Evolutionary conservation across 805 yeast genomes (phyloP), one percentile per base, ranked within the genome.

Genomic region (Teunomyces barrocoloradensis): DNA sequence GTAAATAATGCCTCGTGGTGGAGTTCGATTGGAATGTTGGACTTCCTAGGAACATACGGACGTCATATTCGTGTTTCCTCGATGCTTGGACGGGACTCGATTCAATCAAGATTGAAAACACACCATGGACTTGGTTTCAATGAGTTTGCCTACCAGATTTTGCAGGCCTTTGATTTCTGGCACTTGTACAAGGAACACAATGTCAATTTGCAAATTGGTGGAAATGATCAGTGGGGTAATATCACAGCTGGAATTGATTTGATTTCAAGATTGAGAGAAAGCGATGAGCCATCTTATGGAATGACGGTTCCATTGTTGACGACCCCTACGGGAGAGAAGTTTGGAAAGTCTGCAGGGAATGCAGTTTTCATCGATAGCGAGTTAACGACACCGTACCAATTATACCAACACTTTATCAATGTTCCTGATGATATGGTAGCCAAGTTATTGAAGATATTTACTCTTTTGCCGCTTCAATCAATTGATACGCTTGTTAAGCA

Each of bases 221-320:
- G 99, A 5, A 90, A 87, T 61, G 99, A 94, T 63, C 99, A 94
- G 66, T 94, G 97, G 90, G 99, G 99, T 1, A 94, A 94, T 59
- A 94, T 94, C 49, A 89, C 96, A 1, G 97, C 98, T 0, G 99
- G 99, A 0, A 79, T 88, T 34, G 99, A 94, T 58, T 74, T 94
- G 48, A 89, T 91, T 34, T 74, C 85, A 1, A 71, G 96, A 52
- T 62, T 87, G 55, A 42, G 42, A 11, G 32, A 25, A 13, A 48
- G 48, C 15, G 46, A 38, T 7, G 46, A 33, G 9, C 48, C 54
- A 18, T 13, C 53, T 3, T 87, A 69, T 63, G 98, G 97, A 0
- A 55, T 94, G 40, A 94, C 99, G 0, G 96, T 87, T 0, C 98
- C 98, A 1, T 69, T 94, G 25, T 71, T 94, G 54, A 88, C 96